Evolutionary conservation across 352 stramenopile species (phyloP).

Genomic region (Phytophthora pisi): DNA sequence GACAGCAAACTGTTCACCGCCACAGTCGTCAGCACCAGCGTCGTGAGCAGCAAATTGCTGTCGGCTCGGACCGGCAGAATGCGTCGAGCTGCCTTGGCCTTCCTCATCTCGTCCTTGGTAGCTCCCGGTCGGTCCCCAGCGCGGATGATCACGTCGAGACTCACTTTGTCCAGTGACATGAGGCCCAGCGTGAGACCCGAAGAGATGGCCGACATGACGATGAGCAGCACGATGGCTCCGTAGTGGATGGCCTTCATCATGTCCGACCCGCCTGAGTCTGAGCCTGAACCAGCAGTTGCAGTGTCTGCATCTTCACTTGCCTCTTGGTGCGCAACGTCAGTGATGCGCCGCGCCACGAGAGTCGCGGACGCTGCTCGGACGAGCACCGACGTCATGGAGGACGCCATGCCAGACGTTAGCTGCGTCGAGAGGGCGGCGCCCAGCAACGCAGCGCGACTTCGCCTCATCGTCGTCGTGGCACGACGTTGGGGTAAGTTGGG

Average conservation of each 20-base stretch:
- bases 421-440: slow-evolving; percentile 4
- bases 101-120: slow-evolving; percentile 62
- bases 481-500: background rate
- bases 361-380: slow-evolving; percentile 20
- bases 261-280: slow-evolving; percentile 9
- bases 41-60: slow-evolving; percentile 97
- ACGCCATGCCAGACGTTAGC: background rate
- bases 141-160: slow-evolving; percentile 95
- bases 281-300: background rate
- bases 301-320: background rate
- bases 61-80: slow-evolving; percentile 91
- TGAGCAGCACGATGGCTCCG: slow-evolving; percentile 57
- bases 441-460: slow-evolving; percentile 9
- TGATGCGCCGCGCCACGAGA: slow-evolving; percentile 22
- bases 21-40: slow-evolving; percentile 97
- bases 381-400: slow-evolving; percentile 29
- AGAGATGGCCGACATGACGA: slow-evolving; percentile 93
- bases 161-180: slow-evolving; percentile 96
- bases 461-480: slow-evolving; percentile 12
- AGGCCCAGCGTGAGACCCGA: slow-evolving; percentile 96
- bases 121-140: slow-evolving; percentile 80
- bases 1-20: slow-evolving; percentile 97
- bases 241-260: slow-evolving; percentile 50
- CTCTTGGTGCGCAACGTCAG: slow-evolving; percentile 6
- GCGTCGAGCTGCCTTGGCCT: slow-evolving; percentile 59